Evolutionary conservation across 805 yeast species (phyloP), one percentile per base, ranked within the genome.

Genomic region (Blastobotrys americana): DNA sequence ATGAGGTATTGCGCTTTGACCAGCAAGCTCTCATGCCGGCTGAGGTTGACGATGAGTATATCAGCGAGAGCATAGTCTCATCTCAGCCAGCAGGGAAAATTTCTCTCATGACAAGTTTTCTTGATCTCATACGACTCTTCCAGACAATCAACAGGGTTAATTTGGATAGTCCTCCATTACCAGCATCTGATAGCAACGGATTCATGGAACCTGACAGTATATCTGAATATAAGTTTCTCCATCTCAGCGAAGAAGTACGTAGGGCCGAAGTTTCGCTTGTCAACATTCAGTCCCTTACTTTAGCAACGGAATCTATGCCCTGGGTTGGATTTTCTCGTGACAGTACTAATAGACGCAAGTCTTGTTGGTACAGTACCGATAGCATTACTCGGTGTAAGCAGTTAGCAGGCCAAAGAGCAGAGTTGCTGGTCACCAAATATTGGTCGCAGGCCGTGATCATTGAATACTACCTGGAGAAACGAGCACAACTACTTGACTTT

Each of bases 41-140:
- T 18, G 94, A 84, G 56, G 66, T 85, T 22, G 95, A 85, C 56
- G 96, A 86, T 62, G 93, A 85, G 55, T 81, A 80, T 55, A 80
- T 86, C 42, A 83, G 89, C 0, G 72, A 75, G 23, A 67, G 65
- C 8, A 78, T 76, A 0, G 77, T 78, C 47, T 47, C 67, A 13
- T 61, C 54, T 60, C 77, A 55, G 53, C 64, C 64, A 64, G 74
- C 69, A 49, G 76, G 66, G 56, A 22, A 38, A 20, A 23, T 39
- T n/a, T 37, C 52, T 5, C 36, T 48, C 4, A 22, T 48, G 25
- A 37, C 40, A 3, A 47, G 46, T 5, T 48, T 45, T 21, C 35
- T 27, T 28, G 43, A 43, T 9, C 40, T 36, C n/a, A 33, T 48
- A 13, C 38, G 34, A 9, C 36, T 45, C 31, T 25, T 25, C 31